Percentiles rank a stretch among this genome's conserved stretches.
phyloP scores from a whole-genome alignment of 371 early-diverging fungal genomes.

The Chytridiales sp. region DNA sequence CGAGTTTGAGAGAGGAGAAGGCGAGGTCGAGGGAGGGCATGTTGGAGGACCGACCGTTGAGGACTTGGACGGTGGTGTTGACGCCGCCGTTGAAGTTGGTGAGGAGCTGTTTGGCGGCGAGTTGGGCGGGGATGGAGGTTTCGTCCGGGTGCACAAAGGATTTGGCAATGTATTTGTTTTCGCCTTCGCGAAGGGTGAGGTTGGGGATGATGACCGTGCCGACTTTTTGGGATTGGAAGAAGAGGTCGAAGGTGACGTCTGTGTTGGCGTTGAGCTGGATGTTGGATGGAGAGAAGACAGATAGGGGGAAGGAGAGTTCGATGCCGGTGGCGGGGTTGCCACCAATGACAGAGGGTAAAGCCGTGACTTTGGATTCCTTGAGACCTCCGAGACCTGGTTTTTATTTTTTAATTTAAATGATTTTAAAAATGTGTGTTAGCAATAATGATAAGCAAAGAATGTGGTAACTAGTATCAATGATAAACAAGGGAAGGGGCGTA shows the following conservation, averaged over 20 bases:
- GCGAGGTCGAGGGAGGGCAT: conserved; percentile 8
- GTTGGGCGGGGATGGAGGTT: background rate
- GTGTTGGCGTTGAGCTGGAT: conserved; percentile 11
- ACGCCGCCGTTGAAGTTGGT: background rate
- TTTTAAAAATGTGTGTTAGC: no score
- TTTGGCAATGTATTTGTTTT: conserved; percentile 12
- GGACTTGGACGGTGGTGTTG: background rate
- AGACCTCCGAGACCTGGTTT: conserved; percentile 18
- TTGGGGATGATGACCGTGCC: conserved; percentile 14
- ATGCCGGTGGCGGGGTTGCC: conserved; percentile 3
- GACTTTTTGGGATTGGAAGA: background rate
- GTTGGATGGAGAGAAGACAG: conserved; percentile 16
- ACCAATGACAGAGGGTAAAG: background rate
- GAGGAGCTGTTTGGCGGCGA: background rate
- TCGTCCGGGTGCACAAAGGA: background rate
- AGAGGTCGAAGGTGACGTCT: conserved; percentile 13
- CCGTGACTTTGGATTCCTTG: background rate
- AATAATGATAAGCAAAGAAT: no score
- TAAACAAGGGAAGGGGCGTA: no score
- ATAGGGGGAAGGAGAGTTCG: conserved; percentile 6
- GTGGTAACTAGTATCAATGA: no score
- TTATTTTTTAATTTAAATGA: no score
- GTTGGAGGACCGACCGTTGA: conserved; percentile 1
- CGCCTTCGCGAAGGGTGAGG: background rate
- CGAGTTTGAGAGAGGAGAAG: background rate